Percentiles rank a stretch among this genome's conserved stretches.
phyloP scores from a whole-genome alignment of 768 basidiomycete genomes.

The Lactarius deliciosus region DNA sequence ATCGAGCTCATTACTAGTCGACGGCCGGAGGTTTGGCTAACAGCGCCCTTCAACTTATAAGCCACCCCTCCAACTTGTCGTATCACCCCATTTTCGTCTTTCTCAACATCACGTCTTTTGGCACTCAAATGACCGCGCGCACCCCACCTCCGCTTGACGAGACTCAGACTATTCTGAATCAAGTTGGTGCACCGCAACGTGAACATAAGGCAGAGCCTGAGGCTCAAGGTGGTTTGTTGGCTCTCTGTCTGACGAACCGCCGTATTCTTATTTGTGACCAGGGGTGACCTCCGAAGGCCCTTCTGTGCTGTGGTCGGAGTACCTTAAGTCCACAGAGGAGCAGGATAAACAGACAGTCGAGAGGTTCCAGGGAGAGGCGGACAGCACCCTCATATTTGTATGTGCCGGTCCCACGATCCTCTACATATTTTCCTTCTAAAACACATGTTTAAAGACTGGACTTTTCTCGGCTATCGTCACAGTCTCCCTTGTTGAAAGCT shows the following conservation, averaged over 20 bases:
- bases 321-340: conserved; percentile 5
- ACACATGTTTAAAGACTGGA: conserved; percentile 11
- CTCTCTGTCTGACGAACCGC: neutral
- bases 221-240: neutral
- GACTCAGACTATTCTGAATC: neutral
- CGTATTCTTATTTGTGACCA: neutral
- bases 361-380: neutral
- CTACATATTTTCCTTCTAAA: neutral
- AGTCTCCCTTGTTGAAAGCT: conserved; percentile 16
- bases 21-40: neutral
- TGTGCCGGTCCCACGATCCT: neutral
- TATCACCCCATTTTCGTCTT: neutral
- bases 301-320: conserved; percentile 13
- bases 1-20: too few relatives aligned
- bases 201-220: neutral
- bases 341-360: conserved; percentile 3
- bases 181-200: too few relatives aligned
- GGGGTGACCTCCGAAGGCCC: neutral
- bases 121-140: neutral
- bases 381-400: conserved; percentile 12
- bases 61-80: neutral
- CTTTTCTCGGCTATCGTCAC: conserved; percentile 23
- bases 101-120: neutral
- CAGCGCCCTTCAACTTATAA: neutral
- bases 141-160: neutral